Percentiles rank a stretch among this genome's conserved stretches.
Conservation (phyloP, 148 eudicot genomes). For the Camellia sinensis region DNA sequence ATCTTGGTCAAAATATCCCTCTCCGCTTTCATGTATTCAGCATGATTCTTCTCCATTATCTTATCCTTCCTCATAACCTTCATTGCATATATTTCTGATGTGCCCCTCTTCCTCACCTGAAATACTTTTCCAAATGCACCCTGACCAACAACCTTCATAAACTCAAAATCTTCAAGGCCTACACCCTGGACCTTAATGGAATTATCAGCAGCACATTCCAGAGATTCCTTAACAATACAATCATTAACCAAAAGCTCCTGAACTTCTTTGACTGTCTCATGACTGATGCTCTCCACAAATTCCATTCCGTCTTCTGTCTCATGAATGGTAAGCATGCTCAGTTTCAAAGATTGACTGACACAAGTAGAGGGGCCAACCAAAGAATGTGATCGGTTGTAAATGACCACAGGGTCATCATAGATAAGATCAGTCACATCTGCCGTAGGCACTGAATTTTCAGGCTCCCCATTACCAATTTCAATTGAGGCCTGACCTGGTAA, state of each 20-base stretch:
- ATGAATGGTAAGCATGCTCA: conserved; percentile 53
- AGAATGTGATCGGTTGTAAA: conserved; percentile 73
- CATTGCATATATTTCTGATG: conserved; percentile 89
- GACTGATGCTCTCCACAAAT: conserved; percentile 25
- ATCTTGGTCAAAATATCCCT: conserved; percentile 88
- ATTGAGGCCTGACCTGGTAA: conserved; percentile 38
- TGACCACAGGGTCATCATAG: conserved; percentile 62
- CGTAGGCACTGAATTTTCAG: conserved; percentile 26
- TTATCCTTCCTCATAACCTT: conserved; percentile 94
- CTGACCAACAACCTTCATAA: conserved; percentile 76
- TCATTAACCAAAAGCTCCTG: conserved; percentile 32
- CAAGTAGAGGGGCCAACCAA: conserved; percentile 77
- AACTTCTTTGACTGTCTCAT: conserved; percentile 26
- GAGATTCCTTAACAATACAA: conserved; percentile 19
- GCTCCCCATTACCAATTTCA: conserved; percentile 37
- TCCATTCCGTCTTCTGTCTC: conserved; percentile 47
- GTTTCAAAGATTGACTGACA: conserved; percentile 56
- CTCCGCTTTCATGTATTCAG: conserved; percentile 90
- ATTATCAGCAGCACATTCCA: conserved; percentile 23
- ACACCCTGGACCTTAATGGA: conserved; percentile 36
- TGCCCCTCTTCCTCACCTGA: conserved; percentile 73
- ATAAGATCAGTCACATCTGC: conserved; percentile 47
- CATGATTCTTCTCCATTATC: conserved; percentile 87
- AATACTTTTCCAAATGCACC: conserved; percentile 91
- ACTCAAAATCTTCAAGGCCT: conserved; percentile 83